Conservation (phyloP, 305 asterid genomes). For the Vinca major region DNA sequence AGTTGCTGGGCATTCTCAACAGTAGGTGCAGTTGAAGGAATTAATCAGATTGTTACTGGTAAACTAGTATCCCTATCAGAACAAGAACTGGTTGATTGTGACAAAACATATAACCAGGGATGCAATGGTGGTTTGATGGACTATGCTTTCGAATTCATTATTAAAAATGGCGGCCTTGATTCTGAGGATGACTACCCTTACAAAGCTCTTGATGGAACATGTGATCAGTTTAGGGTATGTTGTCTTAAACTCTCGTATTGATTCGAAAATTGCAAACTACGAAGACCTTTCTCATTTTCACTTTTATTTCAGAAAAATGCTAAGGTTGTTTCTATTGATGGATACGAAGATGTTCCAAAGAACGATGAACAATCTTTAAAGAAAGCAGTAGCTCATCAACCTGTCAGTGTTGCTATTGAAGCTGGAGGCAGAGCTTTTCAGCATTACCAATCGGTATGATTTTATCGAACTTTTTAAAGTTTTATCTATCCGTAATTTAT, state of each 20-base stretch:
- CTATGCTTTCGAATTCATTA: constrained; percentile 50
- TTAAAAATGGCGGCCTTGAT: constrained; percentile 60
- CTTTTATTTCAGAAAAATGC: constrained; percentile 43
- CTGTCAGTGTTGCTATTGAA: constrained; percentile 76
- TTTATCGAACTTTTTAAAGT: not conserved
- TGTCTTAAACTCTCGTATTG: not conserved
- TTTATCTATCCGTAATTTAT: too few species aligned
- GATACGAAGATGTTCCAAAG: constrained; percentile 57
- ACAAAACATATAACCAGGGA: constrained; percentile 45
- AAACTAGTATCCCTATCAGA: constrained; percentile 49
- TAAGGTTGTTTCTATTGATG: constrained; percentile 60
- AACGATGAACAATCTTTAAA: constrained; percentile 54
- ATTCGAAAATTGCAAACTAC: not conserved
- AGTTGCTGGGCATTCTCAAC: constrained; percentile 96
- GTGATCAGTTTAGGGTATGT: constrained; percentile 45
- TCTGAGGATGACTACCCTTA: constrained; percentile 74
- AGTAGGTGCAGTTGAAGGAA: constrained; percentile 70
- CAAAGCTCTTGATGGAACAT: constrained; percentile 42
- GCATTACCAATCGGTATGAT: constrained; percentile 57
- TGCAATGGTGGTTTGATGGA: constrained; percentile 83
- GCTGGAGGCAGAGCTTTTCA: constrained; percentile 86
- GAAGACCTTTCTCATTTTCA: not conserved
- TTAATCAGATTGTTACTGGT: constrained; percentile 66
- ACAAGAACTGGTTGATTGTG: constrained; percentile 78
- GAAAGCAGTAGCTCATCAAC: constrained; percentile 80